Percentiles rank a stretch among this genome's conserved stretches.
phyloP scores from a whole-genome alignment of 371 early-diverging fungal species.

The Lichtheimia hyalospora region DNA sequence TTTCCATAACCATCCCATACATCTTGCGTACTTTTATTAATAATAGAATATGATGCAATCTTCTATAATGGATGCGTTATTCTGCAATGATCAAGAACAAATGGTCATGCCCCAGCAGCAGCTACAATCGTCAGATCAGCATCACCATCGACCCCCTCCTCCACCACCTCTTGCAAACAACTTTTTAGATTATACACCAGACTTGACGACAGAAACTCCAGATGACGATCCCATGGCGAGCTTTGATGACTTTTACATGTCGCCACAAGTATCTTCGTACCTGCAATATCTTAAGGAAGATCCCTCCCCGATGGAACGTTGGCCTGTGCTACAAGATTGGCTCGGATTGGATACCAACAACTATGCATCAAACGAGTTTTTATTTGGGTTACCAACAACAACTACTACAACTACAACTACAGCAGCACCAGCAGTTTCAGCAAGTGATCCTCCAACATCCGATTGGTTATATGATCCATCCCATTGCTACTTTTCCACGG shows the following conservation, averaged over 20 bases:
- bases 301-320: background rate
- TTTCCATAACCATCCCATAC: background rate
- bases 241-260: slow-evolving; percentile 15
- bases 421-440: too few relatives aligned
- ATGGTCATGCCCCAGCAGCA: too few relatives aligned
- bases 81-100: background rate
- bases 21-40: background rate
- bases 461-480: too few relatives aligned
- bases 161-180: background rate
- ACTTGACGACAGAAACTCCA: slow-evolving; percentile 13
- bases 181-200: slow-evolving; percentile 18
- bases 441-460: too few relatives aligned
- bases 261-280: slow-evolving; percentile 15
- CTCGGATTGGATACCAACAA: too few relatives aligned
- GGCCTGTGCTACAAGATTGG: too few relatives aligned
- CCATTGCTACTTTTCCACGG: too few relatives aligned
- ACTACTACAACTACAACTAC: too few relatives aligned
- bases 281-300: slow-evolving; percentile 18
- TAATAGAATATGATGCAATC: background rate
- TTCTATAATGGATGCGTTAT: background rate
- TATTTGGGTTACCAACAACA: too few relatives aligned
- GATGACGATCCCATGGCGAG: slow-evolving; percentile 17
- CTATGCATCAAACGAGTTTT: too few relatives aligned
- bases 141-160: too few relatives aligned
- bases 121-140: too few relatives aligned